Evolutionary conservation across 1,284 basidiomycete genomes (phyloP), one percentile per base, ranked within the genome.

Genomic region (Rhodotorula sp.): DNA sequence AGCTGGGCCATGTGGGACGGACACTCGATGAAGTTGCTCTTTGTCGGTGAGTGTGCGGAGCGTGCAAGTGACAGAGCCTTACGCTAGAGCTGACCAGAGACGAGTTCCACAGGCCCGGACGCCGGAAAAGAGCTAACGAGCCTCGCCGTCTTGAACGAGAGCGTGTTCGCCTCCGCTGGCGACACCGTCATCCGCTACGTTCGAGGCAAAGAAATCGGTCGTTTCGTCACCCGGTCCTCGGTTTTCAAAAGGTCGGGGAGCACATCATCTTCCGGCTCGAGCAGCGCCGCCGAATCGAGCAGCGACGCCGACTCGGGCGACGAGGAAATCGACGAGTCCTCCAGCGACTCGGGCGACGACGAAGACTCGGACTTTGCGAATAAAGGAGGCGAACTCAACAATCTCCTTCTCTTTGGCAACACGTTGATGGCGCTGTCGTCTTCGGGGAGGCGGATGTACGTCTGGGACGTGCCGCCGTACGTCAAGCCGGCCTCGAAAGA

Each of bases 1-100:
- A 88, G 91, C 76, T 99, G 95, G 95, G 91, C 93, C 29, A 85
- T 98, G 81, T 99, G 95, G 95, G 93, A 97, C 78, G 93, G 93
- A 20, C 91, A 88, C 46, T 91, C 89, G 81, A 94, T 99, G 91
- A 87, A 86, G 24, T 82, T 99, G 60, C 84, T 98, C 59, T 98
- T 99, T 80, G 93, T 96, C 70, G 93, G 95, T 90, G 80, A 82
- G 91, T 80, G 12, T 22, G 24, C 5, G 14, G 14, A 4, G 8
- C 0, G 6, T 24, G 1, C 17, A 0, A 5, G n/a, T n/a, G 29
- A 37, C 6, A 37, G 33, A 37, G 10, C 1, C 44, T 5, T 4
- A 15, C 2, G 4, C 33, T 3, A 24, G 12, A 26, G 42, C 64
- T 64, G 53, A 61, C 29, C n/a, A 0, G 20, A 6, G 3, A 1